Percentiles rank a stretch among this genome's conserved stretches.
Conservation (phyloP, 2,329 filamentous ascomycete genomes). For the Fusarium cicatricum region DNA sequence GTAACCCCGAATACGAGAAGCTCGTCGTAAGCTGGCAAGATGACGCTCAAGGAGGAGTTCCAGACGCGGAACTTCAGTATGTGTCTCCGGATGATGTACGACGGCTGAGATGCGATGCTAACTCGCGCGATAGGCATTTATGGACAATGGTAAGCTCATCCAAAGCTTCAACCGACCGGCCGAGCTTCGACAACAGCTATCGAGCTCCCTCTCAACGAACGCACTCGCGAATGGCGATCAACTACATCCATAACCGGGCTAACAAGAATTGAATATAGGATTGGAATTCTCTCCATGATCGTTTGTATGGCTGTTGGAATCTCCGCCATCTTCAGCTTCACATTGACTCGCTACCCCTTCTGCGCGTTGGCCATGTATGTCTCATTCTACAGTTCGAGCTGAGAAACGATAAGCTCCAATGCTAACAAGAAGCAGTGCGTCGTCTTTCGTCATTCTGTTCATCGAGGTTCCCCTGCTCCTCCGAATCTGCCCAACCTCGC, state of each 20-base stretch:
- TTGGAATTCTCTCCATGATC: conserved; percentile 75
- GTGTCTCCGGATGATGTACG: conserved; percentile 44
- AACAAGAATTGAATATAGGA: conserved; percentile 54
- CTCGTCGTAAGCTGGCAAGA: conserved; percentile 55
- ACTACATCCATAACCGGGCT: conserved; percentile 14
- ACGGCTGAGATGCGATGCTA: conserved; percentile 39
- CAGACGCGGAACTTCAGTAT: conserved; percentile 78
- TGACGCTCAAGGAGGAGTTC: conserved; percentile 77
- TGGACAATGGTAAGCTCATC: conserved; percentile 72
- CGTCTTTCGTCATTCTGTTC: conserved; percentile 79
- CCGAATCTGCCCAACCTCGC: conserved; percentile 95
- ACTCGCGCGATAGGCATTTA: conserved; percentile 68
- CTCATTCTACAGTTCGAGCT: neutral
- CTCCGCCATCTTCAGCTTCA: conserved; percentile 69
- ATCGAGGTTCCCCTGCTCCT: conserved; percentile 93
- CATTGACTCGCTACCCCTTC: conserved; percentile 59
- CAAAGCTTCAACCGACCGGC: conserved; percentile 9
- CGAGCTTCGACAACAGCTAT: conserved; percentile 13
- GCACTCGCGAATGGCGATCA: conserved; percentile 8
- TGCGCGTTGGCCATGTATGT: conserved; percentile 63
- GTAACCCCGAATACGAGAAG: conserved; percentile 33
- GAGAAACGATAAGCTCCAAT: neutral
- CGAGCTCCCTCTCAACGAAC: conserved; percentile 20
- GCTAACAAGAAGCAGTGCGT: conserved; percentile 60
- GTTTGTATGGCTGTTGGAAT: conserved; percentile 75